A percentile compares a stretch with the other conserved stretches of the same genome.
Evolutionary conservation across 179 eudicot genomes (phyloP).

Genomic region (Beta lomatogona): DNA sequence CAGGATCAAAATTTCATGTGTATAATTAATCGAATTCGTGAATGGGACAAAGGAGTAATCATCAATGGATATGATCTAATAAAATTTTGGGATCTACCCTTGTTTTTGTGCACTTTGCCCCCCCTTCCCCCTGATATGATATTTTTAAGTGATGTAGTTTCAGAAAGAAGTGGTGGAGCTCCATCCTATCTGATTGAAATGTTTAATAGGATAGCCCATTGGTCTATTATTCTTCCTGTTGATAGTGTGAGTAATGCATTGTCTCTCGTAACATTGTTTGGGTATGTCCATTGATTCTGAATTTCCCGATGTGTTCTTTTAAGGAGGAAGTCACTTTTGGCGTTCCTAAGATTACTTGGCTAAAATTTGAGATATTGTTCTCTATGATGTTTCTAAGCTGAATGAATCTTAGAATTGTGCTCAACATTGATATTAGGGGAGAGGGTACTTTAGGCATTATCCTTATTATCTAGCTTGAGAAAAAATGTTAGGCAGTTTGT

Average conservation of each 20-base stretch:
- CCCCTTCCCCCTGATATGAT: neutral
- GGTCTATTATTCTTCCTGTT: neutral
- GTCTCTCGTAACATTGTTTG: neutral
- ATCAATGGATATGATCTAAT: neutral
- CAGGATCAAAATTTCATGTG: neutral
- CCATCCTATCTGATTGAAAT: neutral
- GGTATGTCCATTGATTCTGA: neutral
- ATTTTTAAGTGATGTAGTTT: neutral
- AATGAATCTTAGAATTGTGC: too few relatives aligned
- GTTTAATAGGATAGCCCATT: neutral
- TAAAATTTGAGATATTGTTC: neutral
- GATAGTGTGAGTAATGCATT: neutral
- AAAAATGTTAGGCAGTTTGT: too few relatives aligned
- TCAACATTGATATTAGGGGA: too few relatives aligned
- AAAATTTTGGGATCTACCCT: neutral
- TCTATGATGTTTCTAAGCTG: neutral
- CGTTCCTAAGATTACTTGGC: neutral
- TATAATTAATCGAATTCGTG: neutral
- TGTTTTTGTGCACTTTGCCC: neutral
- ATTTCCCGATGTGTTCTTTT: neutral
- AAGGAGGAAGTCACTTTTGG: slow-evolving; percentile 4
- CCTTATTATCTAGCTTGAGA: too few relatives aligned
- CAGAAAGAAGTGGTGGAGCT: neutral
- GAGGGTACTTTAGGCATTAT: too few relatives aligned
- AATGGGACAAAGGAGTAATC: neutral